Base-by-base conservation (phyloP, 306 rosid species). In the Lablab purpureus region DNA sequence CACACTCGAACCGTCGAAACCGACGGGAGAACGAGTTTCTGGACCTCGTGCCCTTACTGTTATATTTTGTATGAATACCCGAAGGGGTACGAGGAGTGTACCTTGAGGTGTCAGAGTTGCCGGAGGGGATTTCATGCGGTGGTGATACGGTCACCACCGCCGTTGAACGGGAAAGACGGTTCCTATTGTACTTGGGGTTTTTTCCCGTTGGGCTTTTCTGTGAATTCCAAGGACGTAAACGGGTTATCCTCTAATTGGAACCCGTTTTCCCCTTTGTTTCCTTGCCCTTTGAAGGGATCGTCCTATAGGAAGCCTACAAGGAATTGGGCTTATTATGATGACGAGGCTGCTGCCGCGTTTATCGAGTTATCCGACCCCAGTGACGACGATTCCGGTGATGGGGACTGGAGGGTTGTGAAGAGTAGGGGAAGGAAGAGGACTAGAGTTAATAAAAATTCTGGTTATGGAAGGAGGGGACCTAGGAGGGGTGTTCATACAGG, bases 1-100 rank as follows among this genome's bases (percentile, higher is more conserved):
- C 84, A 76, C 19, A 43, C 86, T 5, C 85, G 75, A n/a, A 19
- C 75, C 30, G 70, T 72, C 45, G 78, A 81, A 46, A 30, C 65
- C 14, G 84, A 75, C 41, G 60, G 47, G 10, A 69, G 18, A 40
- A 19, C 63, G 69, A 91, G 78, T 75, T 95, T 95, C 87, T 95
- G 99, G 99, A 95, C 99, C 23, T 91, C 97, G 17, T 95, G 99
- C 30, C 99, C 99, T 3, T 95, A 93, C 81, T 95, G 99, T 76
- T 95, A 86, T 28, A 76, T 89, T 12, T 83, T 93, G 37, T 95
- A 80, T 19, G 99, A 95, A 86, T 95, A 95, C 41, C 97, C 93
- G 1, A 81, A 85, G 81, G 83, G 34, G 41, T 95, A 93, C 45
- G 93, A 93, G 81, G 99, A 95, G 45, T 95, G 94, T 58, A 90